Percentiles rank a stretch among this genome's conserved stretches.
Conservation (phyloP, 352 stramenopile species). For the Phytophthora sansomeana region DNA sequence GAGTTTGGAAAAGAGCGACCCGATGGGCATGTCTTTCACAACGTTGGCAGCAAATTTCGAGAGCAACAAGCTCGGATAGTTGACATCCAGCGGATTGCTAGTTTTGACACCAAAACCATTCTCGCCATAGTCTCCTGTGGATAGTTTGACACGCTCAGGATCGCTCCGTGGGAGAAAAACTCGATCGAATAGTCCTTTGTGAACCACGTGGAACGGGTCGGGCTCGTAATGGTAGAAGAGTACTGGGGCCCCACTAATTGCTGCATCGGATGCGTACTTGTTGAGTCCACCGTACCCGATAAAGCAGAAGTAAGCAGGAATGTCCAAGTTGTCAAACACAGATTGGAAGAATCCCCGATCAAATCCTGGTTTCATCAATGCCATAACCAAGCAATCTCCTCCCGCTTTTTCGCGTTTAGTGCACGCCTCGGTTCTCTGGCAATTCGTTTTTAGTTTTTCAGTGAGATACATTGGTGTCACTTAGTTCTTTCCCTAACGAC, state of each 20-base stretch:
- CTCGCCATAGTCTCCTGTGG: constrained; percentile 54
- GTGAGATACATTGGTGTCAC: no score
- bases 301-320: constrained; percentile 77
- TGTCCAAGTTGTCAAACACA: constrained; percentile 49
- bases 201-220: constrained; percentile 49
- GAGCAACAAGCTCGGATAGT: constrained; percentile 48
- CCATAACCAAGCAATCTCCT: constrained; percentile 55
- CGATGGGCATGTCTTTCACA: constrained; percentile 33
- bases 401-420: constrained; percentile 38
- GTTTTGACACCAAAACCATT: constrained; percentile 54
- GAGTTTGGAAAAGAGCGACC: constrained; percentile 44
- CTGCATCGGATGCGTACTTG: constrained; percentile 43
- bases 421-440: constrained; percentile 56
- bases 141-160: constrained; percentile 39
- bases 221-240: constrained; percentile 69
- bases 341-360: constrained; percentile 59
- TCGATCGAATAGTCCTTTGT: constrained; percentile 51
- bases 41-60: constrained; percentile 44
- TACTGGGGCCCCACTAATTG: constrained; percentile 31
- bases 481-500: no score
- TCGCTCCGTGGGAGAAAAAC: constrained; percentile 48
- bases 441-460: no score
- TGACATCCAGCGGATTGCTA: constrained; percentile 51
- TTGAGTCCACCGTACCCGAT: constrained; percentile 49
- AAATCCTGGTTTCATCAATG: constrained; percentile 54